Evolutionary conservation across 2,329 filamentous ascomycete species (phyloP).

Genomic region (Mollisia scopiformis): DNA sequence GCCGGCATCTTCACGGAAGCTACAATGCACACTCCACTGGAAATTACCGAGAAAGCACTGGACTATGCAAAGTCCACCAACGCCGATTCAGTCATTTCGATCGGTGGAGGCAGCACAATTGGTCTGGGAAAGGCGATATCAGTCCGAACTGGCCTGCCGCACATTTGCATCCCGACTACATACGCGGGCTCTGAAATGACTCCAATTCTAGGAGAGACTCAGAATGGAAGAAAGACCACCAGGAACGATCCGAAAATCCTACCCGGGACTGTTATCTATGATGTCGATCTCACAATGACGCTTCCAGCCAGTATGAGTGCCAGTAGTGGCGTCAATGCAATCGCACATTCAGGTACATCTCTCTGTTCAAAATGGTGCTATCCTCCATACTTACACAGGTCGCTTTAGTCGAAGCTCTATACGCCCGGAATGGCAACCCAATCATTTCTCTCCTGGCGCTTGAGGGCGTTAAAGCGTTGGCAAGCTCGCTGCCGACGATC

Average conservation of each 20-base stretch:
- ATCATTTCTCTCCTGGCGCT: conserved; percentile 60
- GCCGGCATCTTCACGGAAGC: conserved; percentile 58
- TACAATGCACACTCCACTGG: conserved; percentile 64
- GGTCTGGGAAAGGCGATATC: conserved; percentile 63
- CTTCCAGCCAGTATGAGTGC: conserved; percentile 55
- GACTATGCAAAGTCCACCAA: conserved; percentile 45
- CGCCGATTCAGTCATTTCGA: conserved; percentile 60
- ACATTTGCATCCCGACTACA: conserved; percentile 64
- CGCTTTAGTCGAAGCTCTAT: conserved; percentile 59
- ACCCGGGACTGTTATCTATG: conserved; percentile 64
- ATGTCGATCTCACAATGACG: conserved; percentile 64
- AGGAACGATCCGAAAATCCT: conserved; percentile 60
- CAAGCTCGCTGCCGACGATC: conserved; percentile 55
- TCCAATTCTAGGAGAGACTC: conserved; percentile 64
- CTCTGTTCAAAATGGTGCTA: too few species aligned
- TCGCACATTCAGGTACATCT: conserved; percentile 58
- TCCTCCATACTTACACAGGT: too few species aligned
- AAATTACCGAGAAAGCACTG: conserved; percentile 60
- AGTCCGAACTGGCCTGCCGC: conserved; percentile 51
- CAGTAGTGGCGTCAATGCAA: conserved; percentile 66
- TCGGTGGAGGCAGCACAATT: conserved; percentile 65
- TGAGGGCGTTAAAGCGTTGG: conserved; percentile 58
- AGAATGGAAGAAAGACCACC: conserved; percentile 60
- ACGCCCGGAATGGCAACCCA: conserved; percentile 63
- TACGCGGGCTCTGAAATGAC: conserved; percentile 68